phyloP scores from a whole-genome alignment of 208 protist species.

The Leishmania tropica region DNA sequence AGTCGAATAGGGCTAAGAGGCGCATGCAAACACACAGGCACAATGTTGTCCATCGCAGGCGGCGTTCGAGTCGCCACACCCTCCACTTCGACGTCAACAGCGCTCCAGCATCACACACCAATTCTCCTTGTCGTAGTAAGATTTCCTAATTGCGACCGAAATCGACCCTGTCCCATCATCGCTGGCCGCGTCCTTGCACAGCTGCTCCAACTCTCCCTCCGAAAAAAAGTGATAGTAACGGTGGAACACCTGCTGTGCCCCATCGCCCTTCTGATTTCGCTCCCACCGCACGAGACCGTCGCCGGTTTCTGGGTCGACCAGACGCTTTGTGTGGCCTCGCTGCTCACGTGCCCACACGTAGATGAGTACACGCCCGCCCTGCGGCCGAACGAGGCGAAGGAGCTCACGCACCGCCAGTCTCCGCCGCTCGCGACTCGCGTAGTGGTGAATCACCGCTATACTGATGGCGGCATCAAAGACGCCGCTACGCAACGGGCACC shows the following conservation, averaged over 20 bases:
- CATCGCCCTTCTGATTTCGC: conserved; percentile 57
- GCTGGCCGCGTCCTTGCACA: conserved; percentile 44
- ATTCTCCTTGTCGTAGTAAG: conserved; percentile 91
- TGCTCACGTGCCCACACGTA: conserved; percentile 88
- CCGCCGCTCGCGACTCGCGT: conserved; percentile 62
- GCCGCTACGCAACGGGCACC: conserved; percentile 61
- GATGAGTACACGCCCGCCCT: conserved; percentile 69
- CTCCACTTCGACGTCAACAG: not conserved
- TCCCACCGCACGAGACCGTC: conserved; percentile 74
- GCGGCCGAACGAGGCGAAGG: conserved; percentile 65
- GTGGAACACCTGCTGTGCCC: conserved; percentile 45
- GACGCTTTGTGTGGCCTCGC: conserved; percentile 17
- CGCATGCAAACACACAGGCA: not conserved
- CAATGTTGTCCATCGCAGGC: not conserved
- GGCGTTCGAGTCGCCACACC: not conserved
- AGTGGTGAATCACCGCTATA: conserved; percentile 93
- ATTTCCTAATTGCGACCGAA: conserved; percentile 26
- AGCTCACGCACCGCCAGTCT: conserved; percentile 62
- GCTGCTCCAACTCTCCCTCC: conserved; percentile 71
- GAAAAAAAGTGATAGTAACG: conserved; percentile 90
- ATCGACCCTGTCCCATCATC: conserved; percentile 7
- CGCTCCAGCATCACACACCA: conserved; percentile 80
- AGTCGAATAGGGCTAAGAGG: not conserved
- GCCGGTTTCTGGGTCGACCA: conserved; percentile 45
- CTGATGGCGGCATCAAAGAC: conserved; percentile 83